Conservation (phyloP, 1,139 yeast genomes). For the Suhomyces taliae region DNA sequence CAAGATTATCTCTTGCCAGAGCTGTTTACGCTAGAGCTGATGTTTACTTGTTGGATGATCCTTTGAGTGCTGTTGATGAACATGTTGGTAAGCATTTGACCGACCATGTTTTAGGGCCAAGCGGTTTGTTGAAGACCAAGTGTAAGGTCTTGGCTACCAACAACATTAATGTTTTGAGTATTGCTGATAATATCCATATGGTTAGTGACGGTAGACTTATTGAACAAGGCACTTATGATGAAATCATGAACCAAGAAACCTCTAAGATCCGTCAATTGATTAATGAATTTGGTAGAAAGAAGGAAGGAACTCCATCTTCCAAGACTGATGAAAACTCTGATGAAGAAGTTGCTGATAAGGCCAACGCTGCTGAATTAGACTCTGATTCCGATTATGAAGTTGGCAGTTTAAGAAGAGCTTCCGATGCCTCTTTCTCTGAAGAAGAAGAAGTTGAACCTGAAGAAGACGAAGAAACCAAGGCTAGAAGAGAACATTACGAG, state of each 20-base stretch:
- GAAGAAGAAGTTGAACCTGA: conserved; percentile 40
- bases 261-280: conserved; percentile 64
- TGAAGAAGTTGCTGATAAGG: conserved; percentile 9
- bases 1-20: conserved; percentile 87
- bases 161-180: conserved; percentile 77
- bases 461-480: conserved; percentile 44
- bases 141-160: conserved; percentile 87
- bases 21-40: conserved; percentile 96
- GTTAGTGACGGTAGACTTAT: conserved; percentile 72
- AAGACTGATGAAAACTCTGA: conserved; percentile 12
- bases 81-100: conserved; percentile 88
- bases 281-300: conserved; percentile 69
- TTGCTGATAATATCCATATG: conserved; percentile 74
- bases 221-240: conserved; percentile 74
- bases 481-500: conserved; percentile 74
- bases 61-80: conserved; percentile 94
- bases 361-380: conserved; percentile 11
- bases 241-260: conserved; percentile 52
- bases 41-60: conserved; percentile 85
- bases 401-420: conserved; percentile 67
- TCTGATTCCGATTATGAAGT: conserved; percentile 26
- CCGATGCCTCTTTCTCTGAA: conserved; percentile 54
- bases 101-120: conserved; percentile 75
- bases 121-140: conserved; percentile 74
- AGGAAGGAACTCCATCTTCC: conserved; percentile 21